Percentiles rank a stretch among this genome's conserved stretches.
phyloP scores from a whole-genome alignment of 1,284 basidiomycete species.

The Tetrapyrgos nigripes region DNA sequence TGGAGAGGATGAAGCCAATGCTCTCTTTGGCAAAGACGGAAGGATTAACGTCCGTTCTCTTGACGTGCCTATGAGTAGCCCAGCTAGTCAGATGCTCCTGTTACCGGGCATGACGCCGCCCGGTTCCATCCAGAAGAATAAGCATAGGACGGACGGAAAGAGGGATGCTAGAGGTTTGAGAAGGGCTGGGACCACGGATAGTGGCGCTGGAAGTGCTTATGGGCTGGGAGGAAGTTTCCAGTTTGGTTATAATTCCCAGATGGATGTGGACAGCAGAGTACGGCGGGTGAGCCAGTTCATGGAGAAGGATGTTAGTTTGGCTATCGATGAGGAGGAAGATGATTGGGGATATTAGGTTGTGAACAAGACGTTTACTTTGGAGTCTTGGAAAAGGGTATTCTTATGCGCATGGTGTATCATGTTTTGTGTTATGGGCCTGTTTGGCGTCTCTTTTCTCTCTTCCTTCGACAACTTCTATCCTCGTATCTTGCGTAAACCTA shows the following conservation, averaged over 20 bases:
- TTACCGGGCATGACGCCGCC: background rate
- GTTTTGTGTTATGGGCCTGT: too few species aligned
- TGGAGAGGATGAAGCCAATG: background rate
- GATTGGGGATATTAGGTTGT: background rate
- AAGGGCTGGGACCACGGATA: background rate
- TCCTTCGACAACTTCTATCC: too few species aligned
- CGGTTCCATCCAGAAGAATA: background rate
- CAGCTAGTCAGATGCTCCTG: slow-evolving; percentile 1
- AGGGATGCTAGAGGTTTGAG: slow-evolving; percentile 6
- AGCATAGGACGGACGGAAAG: slow-evolving; percentile 2
- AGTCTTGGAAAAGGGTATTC: too few species aligned
- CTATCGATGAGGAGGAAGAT: slow-evolving; percentile 15
- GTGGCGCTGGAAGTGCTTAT: slow-evolving; percentile 6
- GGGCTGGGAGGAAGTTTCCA: slow-evolving; percentile 18
- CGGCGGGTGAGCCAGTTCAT: slow-evolving; percentile 37
- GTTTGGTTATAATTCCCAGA: slow-evolving; percentile 38
- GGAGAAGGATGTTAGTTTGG: slow-evolving; percentile 37
- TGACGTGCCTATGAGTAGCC: slow-evolving; percentile 2
- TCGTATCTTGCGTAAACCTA: too few species aligned
- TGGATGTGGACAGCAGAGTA: slow-evolving; percentile 37
- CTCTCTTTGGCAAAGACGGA: slow-evolving; percentile 5
- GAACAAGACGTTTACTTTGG: background rate
- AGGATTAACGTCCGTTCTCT: slow-evolving; percentile 9
- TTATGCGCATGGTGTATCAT: too few species aligned
- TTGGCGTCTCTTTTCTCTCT: too few species aligned